Evolutionary conservation across 202 grass and related monocot genomes (phyloP).

Genomic region (Elaeis oleifera): DNA sequence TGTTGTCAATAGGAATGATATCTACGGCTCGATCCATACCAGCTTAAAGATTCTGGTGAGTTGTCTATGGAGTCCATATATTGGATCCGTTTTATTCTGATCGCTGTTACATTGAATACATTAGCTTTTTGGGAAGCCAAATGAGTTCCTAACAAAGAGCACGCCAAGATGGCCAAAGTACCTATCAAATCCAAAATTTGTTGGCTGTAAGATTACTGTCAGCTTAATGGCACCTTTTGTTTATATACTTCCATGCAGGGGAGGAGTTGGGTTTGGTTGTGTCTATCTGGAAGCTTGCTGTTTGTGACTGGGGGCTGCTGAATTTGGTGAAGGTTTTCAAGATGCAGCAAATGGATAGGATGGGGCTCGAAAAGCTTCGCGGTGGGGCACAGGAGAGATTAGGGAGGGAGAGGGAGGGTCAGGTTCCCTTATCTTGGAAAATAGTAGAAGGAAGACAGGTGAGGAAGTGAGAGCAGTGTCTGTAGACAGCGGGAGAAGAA

Average conservation of each 20-base stretch:
- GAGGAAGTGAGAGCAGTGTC: neutral
- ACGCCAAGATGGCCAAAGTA: too few species aligned
- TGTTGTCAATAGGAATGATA: slow-evolving; percentile 37
- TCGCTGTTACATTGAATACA: too few species aligned
- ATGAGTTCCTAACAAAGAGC: too few species aligned
- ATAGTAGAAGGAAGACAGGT: slow-evolving; percentile 18
- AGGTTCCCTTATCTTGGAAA: slow-evolving; percentile 70
- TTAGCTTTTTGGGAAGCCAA: too few species aligned
- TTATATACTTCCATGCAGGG: slow-evolving; percentile 32
- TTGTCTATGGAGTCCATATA: neutral
- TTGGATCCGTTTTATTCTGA: too few species aligned
- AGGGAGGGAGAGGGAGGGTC: slow-evolving; percentile 42
- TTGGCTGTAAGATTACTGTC: too few species aligned
- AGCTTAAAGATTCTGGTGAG: slow-evolving; percentile 32
- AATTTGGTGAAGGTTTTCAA: slow-evolving; percentile 85
- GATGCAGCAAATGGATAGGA: slow-evolving; percentile 64
- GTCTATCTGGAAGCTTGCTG: slow-evolving; percentile 50
- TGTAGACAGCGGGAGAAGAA: too few species aligned
- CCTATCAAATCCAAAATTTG: too few species aligned
- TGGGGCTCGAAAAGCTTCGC: slow-evolving; percentile 60
- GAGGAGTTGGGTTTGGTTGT: slow-evolving; percentile 49
- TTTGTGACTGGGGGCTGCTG: slow-evolving; percentile 48
- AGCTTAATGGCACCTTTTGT: too few species aligned
- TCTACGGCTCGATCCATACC: neutral
- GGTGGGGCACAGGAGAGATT: slow-evolving; percentile 60